These are phyloP conservation scores for Globisporangium takayamanum DNA, from an alignment of 352 stramenopile genomes.

Conservation along the genomic window DNA sequence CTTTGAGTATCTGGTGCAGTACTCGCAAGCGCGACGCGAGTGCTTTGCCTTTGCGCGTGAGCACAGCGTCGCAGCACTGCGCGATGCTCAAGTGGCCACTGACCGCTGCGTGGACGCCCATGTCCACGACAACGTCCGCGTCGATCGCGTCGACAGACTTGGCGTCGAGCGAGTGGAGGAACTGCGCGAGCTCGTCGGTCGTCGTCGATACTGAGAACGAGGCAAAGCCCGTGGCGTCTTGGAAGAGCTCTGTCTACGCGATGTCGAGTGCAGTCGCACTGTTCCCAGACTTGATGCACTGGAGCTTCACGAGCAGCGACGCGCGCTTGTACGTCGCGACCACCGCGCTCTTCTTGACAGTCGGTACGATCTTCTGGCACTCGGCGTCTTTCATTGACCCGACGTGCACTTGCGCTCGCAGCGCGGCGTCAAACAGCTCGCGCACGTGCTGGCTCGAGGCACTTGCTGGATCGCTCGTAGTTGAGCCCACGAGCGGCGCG, in stretches of 20 bases:
- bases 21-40: constrained; percentile 38
- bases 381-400: constrained; percentile 69
- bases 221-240: constrained; percentile 40
- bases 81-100: constrained; percentile 25
- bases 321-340: constrained; percentile 29
- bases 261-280: constrained; percentile 27
- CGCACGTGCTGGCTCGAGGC: constrained; percentile 17
- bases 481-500: constrained; percentile 21
- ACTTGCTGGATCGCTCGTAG: constrained; percentile 12
- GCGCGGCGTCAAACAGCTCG: constrained; percentile 55
- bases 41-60: constrained; percentile 48
- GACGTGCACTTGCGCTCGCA: constrained; percentile 63
- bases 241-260: constrained; percentile 57
- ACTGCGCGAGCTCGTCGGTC: constrained; percentile 27
- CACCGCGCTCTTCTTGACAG: constrained; percentile 36
- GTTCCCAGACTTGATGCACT: constrained; percentile 55
- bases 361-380: constrained; percentile 67
- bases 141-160: constrained; percentile 32
- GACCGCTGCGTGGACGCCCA: constrained; percentile 44
- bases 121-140: constrained; percentile 49
- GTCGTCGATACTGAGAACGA: constrained; percentile 25
- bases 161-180: constrained; percentile 26
- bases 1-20: constrained; percentile 50
- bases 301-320: constrained; percentile 51
- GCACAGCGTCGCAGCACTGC: constrained; percentile 35